Percentiles rank a stretch among this genome's conserved stretches.
These are phyloP conservation scores for Pseudohalonectria lignicola DNA, from an alignment of 2,329 filamentous ascomycete species.

Conservation along the genomic window DNA sequence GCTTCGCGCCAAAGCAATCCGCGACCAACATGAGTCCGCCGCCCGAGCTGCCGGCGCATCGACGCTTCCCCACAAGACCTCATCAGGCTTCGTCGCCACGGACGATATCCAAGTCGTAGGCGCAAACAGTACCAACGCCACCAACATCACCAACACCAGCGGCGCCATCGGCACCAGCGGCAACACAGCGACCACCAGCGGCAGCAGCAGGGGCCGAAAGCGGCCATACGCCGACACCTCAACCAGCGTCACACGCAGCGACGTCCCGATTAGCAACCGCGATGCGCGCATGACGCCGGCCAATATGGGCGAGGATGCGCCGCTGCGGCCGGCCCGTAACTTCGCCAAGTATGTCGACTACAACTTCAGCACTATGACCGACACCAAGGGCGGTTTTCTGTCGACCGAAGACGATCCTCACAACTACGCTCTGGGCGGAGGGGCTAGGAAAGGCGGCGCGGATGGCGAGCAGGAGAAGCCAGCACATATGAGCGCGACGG, in stretches of 20 bases:
- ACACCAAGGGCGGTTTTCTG: slow-evolving; percentile 93
- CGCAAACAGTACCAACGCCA: slow-evolving; percentile 5
- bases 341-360: slow-evolving; percentile 95
- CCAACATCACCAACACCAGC: not conserved
- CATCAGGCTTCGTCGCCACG: slow-evolving; percentile 63
- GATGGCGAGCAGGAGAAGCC: slow-evolving; percentile 51
- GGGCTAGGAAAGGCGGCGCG: slow-evolving; percentile 16
- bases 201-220: slow-evolving; percentile 46
- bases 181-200: not conserved
- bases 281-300: slow-evolving; percentile 41
- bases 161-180: no score
- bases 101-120: slow-evolving; percentile 46
- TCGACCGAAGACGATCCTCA: slow-evolving; percentile 84
- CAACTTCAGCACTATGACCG: slow-evolving; percentile 95
- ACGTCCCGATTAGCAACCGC: slow-evolving; percentile 48
- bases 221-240: slow-evolving; percentile 42
- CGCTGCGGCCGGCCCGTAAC: slow-evolving; percentile 67
- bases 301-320: slow-evolving; percentile 19
- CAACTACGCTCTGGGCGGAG: slow-evolving; percentile 56
- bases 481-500: slow-evolving; percentile 75
- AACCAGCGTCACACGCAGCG: slow-evolving; percentile 41
- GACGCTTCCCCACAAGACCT: slow-evolving; percentile 32
- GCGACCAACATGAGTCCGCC: slow-evolving; percentile 60
- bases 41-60: slow-evolving; percentile 31
- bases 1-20: slow-evolving; percentile 77